Evolutionary conservation across 495 filamentous ascomycete species (phyloP).

Genomic region (Penicillium macrosclerotiorum): DNA sequence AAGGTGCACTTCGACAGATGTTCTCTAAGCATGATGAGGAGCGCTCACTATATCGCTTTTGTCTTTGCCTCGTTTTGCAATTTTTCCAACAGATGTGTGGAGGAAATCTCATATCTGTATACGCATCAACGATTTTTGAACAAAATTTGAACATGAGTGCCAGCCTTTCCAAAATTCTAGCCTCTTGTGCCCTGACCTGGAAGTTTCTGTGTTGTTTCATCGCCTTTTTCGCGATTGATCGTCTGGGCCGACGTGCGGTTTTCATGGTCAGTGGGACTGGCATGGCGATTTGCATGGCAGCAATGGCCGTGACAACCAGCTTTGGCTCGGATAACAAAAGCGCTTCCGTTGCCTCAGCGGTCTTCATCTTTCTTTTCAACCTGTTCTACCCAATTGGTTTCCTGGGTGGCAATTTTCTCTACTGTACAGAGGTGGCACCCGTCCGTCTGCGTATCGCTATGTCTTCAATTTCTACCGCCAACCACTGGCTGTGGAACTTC

Average conservation of each 20-base stretch:
- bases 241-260: slow-evolving; percentile 44
- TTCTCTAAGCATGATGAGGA: slow-evolving; percentile 18
- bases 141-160: slow-evolving; percentile 27
- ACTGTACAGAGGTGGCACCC: slow-evolving; percentile 56
- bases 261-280: slow-evolving; percentile 48
- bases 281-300: slow-evolving; percentile 35
- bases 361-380: slow-evolving; percentile 61
- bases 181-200: slow-evolving; percentile 44
- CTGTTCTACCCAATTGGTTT: slow-evolving; percentile 59
- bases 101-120: slow-evolving; percentile 34
- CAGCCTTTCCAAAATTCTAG: slow-evolving; percentile 27
- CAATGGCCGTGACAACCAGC: slow-evolving; percentile 40
- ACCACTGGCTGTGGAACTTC: slow-evolving; percentile 55
- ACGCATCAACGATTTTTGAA: slow-evolving; percentile 35
- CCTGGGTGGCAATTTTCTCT: slow-evolving; percentile 57
- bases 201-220: slow-evolving; percentile 48
- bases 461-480: slow-evolving; percentile 40
- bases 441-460: slow-evolving; percentile 51
- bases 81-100: slow-evolving; percentile 45
- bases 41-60: slow-evolving; percentile 32
- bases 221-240: slow-evolving; percentile 50
- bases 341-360: slow-evolving; percentile 32
- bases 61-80: slow-evolving; percentile 36
- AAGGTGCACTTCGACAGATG: neutral
- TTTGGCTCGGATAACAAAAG: slow-evolving; percentile 29